phyloP scores from a whole-genome alignment of 257 asterid genomes.

The Solanum chilense region DNA sequence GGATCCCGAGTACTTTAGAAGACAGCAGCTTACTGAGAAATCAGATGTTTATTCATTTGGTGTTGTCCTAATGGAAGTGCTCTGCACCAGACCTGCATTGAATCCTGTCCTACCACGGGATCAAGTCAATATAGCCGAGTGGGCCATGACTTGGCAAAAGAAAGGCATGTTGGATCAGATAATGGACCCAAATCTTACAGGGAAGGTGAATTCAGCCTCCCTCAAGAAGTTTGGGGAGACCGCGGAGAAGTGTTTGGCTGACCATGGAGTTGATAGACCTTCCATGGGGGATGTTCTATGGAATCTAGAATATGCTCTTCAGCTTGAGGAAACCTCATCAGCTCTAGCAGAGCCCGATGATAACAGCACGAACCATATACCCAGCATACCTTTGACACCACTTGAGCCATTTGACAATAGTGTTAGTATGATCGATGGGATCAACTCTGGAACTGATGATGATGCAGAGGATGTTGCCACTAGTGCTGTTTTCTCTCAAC shows the following conservation, averaged over 20 bases:
- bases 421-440: constrained; percentile 48
- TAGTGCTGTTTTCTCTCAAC: constrained; percentile 71
- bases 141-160: constrained; percentile 82
- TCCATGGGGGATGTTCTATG: constrained; percentile 78
- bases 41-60: constrained; percentile 83
- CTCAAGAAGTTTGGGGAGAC: constrained; percentile 72
- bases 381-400: constrained; percentile 36
- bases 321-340: constrained; percentile 64
- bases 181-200: constrained; percentile 52
- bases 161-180: constrained; percentile 69
- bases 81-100: constrained; percentile 66
- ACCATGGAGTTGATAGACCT: constrained; percentile 72
- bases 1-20: constrained; percentile 73
- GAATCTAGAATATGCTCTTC: constrained; percentile 75
- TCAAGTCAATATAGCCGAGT: constrained; percentile 74
- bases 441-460: constrained; percentile 46
- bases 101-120: constrained; percentile 75
- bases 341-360: constrained; percentile 60
- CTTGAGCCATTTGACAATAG: constrained; percentile 55
- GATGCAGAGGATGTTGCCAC: constrained; percentile 61
- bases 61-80: constrained; percentile 67
- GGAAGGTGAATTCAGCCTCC: constrained; percentile 57
- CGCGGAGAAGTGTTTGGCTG: constrained; percentile 63
- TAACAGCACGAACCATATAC: constrained; percentile 56
- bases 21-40: constrained; percentile 76